phyloP scores from a whole-genome alignment of 805 yeast genomes.

The Candida vaughaniae region DNA sequence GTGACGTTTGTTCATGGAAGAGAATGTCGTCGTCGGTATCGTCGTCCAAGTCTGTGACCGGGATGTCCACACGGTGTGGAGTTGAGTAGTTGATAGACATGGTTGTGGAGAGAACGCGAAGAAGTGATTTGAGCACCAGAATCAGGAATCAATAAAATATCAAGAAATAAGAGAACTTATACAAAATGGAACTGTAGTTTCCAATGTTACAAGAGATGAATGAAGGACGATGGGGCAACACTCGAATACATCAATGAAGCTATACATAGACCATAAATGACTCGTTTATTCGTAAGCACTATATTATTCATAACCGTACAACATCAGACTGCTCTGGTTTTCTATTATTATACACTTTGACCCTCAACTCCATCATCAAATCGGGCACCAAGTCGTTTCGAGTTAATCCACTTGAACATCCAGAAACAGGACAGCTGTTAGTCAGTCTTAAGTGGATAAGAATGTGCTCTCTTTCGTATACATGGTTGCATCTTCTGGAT shows the following conservation, averaged over 20 bases:
- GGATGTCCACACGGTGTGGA: conserved; percentile 49
- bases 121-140: too few species aligned
- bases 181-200: too few species aligned
- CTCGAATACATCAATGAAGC: too few species aligned
- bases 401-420: conserved; percentile 43
- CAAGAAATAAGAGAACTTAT: too few species aligned
- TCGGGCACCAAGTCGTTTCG: conserved; percentile 44
- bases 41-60: conserved; percentile 55
- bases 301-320: too few species aligned
- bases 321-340: too few species aligned
- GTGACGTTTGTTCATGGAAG: conserved; percentile 18
- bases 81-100: conserved; percentile 16
- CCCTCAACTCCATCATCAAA: conserved; percentile 54
- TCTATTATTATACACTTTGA: too few species aligned
- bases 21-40: conserved; percentile 32
- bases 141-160: too few species aligned
- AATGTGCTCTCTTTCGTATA: conserved; percentile 53
- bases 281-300: too few species aligned
- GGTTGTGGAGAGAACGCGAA: neutral
- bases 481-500: conserved; percentile 60
- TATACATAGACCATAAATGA: too few species aligned
- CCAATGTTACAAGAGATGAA: too few species aligned
- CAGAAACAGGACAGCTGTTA: conserved; percentile 56
- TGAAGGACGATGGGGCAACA: too few species aligned
- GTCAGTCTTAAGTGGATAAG: conserved; percentile 23